Base-by-base conservation (phyloP, 129 eudicot species). In the Arctium lappa region DNA sequence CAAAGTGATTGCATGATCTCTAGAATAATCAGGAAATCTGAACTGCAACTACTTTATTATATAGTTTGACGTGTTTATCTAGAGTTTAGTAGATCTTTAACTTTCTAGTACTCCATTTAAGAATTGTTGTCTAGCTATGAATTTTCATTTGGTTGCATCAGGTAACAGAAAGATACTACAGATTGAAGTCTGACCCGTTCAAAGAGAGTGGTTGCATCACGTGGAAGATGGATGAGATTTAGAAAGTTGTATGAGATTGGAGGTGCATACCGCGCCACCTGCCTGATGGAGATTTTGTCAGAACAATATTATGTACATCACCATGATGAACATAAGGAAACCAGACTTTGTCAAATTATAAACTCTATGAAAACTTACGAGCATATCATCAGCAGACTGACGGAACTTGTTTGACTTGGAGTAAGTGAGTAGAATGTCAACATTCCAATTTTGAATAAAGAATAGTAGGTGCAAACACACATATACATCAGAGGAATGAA, bases 321-420 rank as follows among this genome's bases (percentile, higher is more conserved):
- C 40, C 16, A 69, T 46, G 16, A 48, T 6, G 9, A 53, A 15
- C n/a, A 42, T 22, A 66, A 46, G 9, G 5, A 12, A 39, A 30
- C 2, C 53, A 42, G 7, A 68, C 34, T 39, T 71, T 50, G 33
- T 31, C 62, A 60, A 72, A 31, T 22, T 4, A 33, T 30, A 76
- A 84, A 69, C 75, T 76, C 13, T 33, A 62, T 60, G 44, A 32
- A 76, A 50, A 81, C 92, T 37, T 90, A 94, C 98, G 94, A 88
- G 89, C 97, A 92, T 85, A 94, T 94, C 98, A 91, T 94, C 30
- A 94, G 92, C 81, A 94, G 85, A 87, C 92, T 91, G 85, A 94
- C 98, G 29, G 98, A 92, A 86, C 90, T 94, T 83, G 98, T 94
- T 88, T 92, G 98, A 75, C 94, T 88, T 40, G 98, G 98, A 18